A percentile compares a stretch with the other conserved stretches of the same genome.
Conservation (phyloP, 2,329 filamentous ascomycete genomes). For the Alternaria burnsii region DNA sequence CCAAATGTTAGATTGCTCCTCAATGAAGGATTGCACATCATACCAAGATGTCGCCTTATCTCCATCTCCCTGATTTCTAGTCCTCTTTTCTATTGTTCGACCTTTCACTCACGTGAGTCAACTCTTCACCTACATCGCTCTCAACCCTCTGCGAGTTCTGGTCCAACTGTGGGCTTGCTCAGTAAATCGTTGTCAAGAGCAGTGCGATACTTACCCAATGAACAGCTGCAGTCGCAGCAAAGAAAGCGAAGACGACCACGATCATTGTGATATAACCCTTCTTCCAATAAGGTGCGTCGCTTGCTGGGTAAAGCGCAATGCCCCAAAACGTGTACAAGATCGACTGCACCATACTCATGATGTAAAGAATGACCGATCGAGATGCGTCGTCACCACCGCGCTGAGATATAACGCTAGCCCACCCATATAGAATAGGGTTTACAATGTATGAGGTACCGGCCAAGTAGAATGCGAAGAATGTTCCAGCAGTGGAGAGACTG, state of each 20-base stretch:
- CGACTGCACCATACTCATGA: slow-evolving; percentile 54
- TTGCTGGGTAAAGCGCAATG: slow-evolving; percentile 54
- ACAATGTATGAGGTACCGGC: slow-evolving; percentile 53
- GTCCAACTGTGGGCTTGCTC: background rate
- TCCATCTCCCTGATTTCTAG: background rate
- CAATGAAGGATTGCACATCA: background rate
- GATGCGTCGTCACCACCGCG: slow-evolving; percentile 54
- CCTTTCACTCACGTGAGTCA: background rate
- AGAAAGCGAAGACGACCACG: slow-evolving; percentile 39
- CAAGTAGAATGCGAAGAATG: slow-evolving; percentile 52
- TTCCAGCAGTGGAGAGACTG: slow-evolving; percentile 40
- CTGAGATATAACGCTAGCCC: slow-evolving; percentile 53
- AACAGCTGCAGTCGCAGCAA: slow-evolving; percentile 32
- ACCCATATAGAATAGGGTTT: slow-evolving; percentile 53
- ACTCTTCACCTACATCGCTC: background rate
- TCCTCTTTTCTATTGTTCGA: background rate
- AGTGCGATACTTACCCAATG: slow-evolving; percentile 27
- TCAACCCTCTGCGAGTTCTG: background rate
- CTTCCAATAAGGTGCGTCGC: slow-evolving; percentile 56
- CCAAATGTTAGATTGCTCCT: background rate
- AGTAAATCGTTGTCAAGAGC: background rate
- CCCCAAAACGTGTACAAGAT: slow-evolving; percentile 59
- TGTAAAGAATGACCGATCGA: slow-evolving; percentile 52
- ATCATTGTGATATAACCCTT: slow-evolving; percentile 52
- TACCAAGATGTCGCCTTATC: background rate